Evolutionary conservation across 75 land plant genomes (phyloP).

Genomic region (Larix kaempferi): DNA sequence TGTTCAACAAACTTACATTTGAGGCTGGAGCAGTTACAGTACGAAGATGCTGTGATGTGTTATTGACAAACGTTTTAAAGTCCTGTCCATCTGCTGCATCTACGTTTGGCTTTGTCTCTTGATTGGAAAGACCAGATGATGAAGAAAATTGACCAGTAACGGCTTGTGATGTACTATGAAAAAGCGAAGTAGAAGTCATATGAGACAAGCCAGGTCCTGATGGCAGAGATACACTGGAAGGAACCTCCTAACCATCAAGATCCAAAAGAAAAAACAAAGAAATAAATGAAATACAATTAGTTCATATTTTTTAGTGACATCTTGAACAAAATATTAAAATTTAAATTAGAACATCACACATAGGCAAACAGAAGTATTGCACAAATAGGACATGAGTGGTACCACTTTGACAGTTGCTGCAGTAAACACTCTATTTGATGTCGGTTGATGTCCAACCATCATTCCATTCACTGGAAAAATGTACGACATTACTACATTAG

Average conservation of each 20-base stretch:
- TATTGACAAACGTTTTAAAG: constrained; percentile 50
- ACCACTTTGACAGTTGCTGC: constrained; percentile 67
- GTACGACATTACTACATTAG: too few species aligned
- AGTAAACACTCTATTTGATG: constrained; percentile 33
- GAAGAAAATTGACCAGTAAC: constrained; percentile 33
- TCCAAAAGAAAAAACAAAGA: not conserved
- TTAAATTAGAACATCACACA: not conserved
- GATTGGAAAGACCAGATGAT: constrained; percentile 44
- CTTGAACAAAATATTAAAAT: not conserved
- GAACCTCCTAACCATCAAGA: constrained; percentile 50
- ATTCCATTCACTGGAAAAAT: constrained; percentile 39
- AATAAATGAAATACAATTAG: not conserved
- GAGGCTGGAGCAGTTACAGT: constrained; percentile 48
- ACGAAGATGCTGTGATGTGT: constrained; percentile 49
- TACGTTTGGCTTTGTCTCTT: constrained; percentile 35
- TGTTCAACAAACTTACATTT: constrained; percentile 63
- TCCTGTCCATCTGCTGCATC: constrained; percentile 43
- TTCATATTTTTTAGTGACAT: not conserved
- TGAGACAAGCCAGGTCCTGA: constrained; percentile 42
- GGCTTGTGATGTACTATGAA: constrained; percentile 40
- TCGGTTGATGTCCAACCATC: constrained; percentile 29
- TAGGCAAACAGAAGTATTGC: not conserved
- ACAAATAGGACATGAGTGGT: constrained; percentile 4
- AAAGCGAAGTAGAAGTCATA: constrained; percentile 23
- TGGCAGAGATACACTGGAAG: constrained; percentile 31